phyloP scores from a whole-genome alignment of 768 basidiomycete species.

The Tephrocybe rancida region DNA sequence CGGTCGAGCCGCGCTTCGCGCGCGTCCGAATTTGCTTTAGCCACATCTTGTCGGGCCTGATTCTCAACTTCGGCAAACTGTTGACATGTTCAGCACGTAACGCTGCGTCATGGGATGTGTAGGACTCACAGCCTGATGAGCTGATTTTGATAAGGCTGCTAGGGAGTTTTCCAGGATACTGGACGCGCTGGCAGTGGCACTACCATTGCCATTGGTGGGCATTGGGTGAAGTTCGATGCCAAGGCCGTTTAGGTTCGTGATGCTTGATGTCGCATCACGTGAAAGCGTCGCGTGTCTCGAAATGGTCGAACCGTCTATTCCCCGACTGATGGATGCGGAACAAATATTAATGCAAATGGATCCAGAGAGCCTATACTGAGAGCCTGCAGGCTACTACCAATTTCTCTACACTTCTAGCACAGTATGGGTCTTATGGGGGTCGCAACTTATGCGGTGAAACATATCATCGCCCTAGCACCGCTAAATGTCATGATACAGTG shows the following conservation, averaged over 20 bases:
- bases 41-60: conserved; percentile 55
- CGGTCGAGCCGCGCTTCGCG: conserved; percentile 53
- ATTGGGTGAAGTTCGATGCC: conserved; percentile 1
- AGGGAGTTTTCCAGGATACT: conserved; percentile 23
- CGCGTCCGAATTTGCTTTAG: conserved; percentile 46
- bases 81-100: background rate
- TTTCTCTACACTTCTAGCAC: too few relatives aligned
- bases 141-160: conserved; percentile 23
- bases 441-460: too few relatives aligned
- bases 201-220: background rate
- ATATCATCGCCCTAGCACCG: too few relatives aligned
- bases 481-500: too few relatives aligned
- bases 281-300: conserved; percentile 6
- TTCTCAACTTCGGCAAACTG: conserved; percentile 61
- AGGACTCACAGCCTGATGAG: conserved; percentile 22
- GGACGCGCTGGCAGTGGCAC: conserved; percentile 18
- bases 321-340: too few relatives aligned
- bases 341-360: too few relatives aligned
- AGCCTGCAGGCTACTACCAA: too few relatives aligned
- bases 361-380: too few relatives aligned
- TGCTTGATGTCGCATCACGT: conserved; percentile 10
- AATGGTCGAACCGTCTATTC: background rate
- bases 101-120: background rate
- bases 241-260: background rate
- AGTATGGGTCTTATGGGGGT: too few relatives aligned